phyloP scores from a whole-genome alignment of 2,329 filamentous ascomycete genomes.

The Diaporthe sp. region DNA sequence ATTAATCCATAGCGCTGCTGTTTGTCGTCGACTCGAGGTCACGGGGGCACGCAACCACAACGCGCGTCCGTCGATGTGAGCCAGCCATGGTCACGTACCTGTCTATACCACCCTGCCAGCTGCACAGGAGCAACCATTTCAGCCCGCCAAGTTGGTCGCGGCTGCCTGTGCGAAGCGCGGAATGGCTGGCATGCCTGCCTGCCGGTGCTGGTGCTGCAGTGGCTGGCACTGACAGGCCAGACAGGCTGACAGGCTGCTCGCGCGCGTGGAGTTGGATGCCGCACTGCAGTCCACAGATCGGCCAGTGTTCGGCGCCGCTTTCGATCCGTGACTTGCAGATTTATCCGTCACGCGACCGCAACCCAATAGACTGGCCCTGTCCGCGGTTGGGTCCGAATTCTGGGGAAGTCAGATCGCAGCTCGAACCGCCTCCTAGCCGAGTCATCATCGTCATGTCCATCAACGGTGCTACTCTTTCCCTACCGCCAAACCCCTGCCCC shows the following conservation, averaged over 20 bases:
- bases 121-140: not conserved
- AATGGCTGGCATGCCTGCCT: not conserved
- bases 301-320: constrained; percentile 16
- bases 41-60: constrained; percentile 15
- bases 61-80: not conserved
- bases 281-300: not conserved
- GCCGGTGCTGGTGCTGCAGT: not conserved
- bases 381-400: constrained; percentile 7
- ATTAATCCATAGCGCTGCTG: not conserved
- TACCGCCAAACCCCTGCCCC: not conserved
- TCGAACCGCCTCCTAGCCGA: not conserved
- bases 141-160: constrained; percentile 5
- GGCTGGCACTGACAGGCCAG: not conserved
- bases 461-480: not conserved
- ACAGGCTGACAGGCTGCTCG: not conserved
- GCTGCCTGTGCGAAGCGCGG: not conserved
- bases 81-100: not conserved
- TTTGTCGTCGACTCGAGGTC: not conserved
- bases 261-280: constrained; percentile 9
- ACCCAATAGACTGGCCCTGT: constrained; percentile 12
- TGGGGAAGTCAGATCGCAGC: constrained; percentile 22
- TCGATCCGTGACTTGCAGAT: constrained; percentile 4
- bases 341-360: constrained; percentile 7
- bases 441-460: constrained; percentile 13
- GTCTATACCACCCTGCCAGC: not conserved